Base-by-base conservation (phyloP, 2,329 filamentous ascomycete genomes). In the Mycogone perniciosa region DNA sequence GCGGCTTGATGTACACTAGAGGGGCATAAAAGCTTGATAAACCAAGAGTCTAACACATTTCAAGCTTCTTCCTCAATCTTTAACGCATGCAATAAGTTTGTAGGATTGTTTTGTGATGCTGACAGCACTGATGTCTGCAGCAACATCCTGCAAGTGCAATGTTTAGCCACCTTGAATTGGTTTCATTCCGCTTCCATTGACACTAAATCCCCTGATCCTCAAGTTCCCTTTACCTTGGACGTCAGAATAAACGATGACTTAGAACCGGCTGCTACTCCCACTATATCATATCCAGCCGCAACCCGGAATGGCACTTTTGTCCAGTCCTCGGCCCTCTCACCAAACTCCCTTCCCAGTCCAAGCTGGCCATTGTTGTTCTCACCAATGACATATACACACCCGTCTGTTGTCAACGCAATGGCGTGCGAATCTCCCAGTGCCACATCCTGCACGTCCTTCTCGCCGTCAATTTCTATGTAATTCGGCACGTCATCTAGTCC, bases 331-430 rank as follows among this genome's bases (percentile, higher is more conserved):
- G 53, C 54, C 26, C 60, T 51, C 7, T 48, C n/a, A 34, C 53
- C 43, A 13, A 49, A 43, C 13, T 34, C 26, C 33, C 45, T 5
- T 4, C 60, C 60, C 27, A 79, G 52, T 1, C 82, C 83, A 10
- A 85, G 71, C 60, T 86, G 83, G 0, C 82, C 81, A 57, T 79
- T 80, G 2, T 57, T 56, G 52, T 84, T 84, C 34, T 72, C 68
- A 0, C 84, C 84, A 40, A 78, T 69, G 4, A 77, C 76, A 56
- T 75, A 84, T 0, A 86, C 62, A 20, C 67, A 67, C 0, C 73
- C 72, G 2, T 73, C 67, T 0, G 68, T 67, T 0, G 74, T 77
- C 27, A 86, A 61, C 5, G 75, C 76, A 7, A 84, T 67, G n/a
- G 80, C 71, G 62, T 86, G 82, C 6, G 71, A 70, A 34, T 77